Percentiles rank a stretch among this genome's conserved stretches.
Conservation (phyloP, 2,329 filamentous ascomycete genomes). For the Pseudogymnoascus sp. region DNA sequence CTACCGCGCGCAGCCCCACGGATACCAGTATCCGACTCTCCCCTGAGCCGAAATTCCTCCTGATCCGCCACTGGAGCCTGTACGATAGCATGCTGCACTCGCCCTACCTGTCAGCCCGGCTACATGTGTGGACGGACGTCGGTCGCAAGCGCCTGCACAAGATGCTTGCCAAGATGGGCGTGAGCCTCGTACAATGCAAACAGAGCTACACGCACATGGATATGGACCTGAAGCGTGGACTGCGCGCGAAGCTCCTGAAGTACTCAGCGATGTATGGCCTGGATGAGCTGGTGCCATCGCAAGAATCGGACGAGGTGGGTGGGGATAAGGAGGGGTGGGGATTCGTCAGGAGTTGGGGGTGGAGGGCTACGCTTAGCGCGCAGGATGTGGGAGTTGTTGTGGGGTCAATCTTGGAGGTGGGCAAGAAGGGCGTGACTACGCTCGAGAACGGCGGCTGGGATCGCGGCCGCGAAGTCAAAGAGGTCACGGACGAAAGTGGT, state of each 20-base stretch:
- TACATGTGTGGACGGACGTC: constrained; percentile 90
- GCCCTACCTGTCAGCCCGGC: constrained; percentile 80
- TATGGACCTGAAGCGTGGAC: constrained; percentile 84
- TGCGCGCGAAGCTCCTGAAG: constrained; percentile 78
- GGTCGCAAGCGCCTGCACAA: constrained; percentile 88
- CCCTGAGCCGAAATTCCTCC: constrained; percentile 84
- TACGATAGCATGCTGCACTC: constrained; percentile 99
- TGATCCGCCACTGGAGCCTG: constrained; percentile 92
- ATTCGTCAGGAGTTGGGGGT: constrained; percentile 95
- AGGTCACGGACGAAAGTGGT: constrained; percentile 38
- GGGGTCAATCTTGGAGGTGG: constrained; percentile 87
- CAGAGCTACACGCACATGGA: constrained; percentile 98
- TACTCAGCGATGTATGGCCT: constrained; percentile 91
- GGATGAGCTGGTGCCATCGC: constrained; percentile 81
- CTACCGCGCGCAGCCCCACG: constrained; percentile 77
- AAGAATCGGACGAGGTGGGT: constrained; percentile 62
- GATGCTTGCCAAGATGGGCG: constrained; percentile 94
- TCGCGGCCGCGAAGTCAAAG: constrained; percentile 34
- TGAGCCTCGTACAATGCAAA: constrained; percentile 86
- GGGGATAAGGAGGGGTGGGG: constrained; percentile 89
- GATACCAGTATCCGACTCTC: constrained; percentile 89
- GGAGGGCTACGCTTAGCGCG: constrained; percentile 88
- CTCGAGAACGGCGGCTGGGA: constrained; percentile 25
- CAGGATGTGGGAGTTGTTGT: constrained; percentile 92
- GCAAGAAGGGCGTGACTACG: constrained; percentile 40